Base-by-base conservation (phyloP, 768 basidiomycete species). In the Lactarius vividus region DNA sequence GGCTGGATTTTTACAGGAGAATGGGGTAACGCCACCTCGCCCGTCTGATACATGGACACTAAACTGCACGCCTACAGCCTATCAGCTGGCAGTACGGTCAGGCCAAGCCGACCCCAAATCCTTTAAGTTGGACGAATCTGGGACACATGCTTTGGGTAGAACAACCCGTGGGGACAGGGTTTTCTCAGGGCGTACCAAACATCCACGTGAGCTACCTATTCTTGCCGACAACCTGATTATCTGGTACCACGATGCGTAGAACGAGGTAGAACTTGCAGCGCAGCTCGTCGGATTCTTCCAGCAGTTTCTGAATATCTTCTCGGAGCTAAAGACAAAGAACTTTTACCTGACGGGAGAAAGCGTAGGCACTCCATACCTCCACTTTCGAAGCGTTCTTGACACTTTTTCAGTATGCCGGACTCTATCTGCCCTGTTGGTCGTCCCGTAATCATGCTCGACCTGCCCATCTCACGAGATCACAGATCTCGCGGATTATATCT, bases 121-220 rank as follows among this genome's bases (percentile, higher is more conserved):
- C 64, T 31, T 42, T 62, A 40, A 70, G 67, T 52, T 70, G 69
- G 69, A 70, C 69, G 11, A 68, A 70, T 60, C n/a, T 70, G 29
- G 69, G 68, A 6, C 63, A 68, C 37, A 65, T 70, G 54, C 64
- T 70, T 33, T 70, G 69, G 69, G 44, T 70, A 18, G 69, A 70
- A 20, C 69, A 70, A 58, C 69, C 69, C 28, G 68, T 70, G 10
- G 67, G 69, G 10, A 70, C 69, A 18, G 69, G 69, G 28, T 70
- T 69, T 59, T 65, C 69, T 11, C 64, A 69, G 35, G 69, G 69
- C 8, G 39, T 28, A 26, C 63, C 64, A 29, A 61, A 69, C 42
- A 66, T 69, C 39, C 61, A 62, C 7, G 69, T 70, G 18, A n/a
- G 67, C 1, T 13, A 2, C 13, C 16, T 20, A 13, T 55, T 16